Base-by-base conservation (phyloP, 306 rosid genomes). In the Cyclanthera cordifolia region DNA sequence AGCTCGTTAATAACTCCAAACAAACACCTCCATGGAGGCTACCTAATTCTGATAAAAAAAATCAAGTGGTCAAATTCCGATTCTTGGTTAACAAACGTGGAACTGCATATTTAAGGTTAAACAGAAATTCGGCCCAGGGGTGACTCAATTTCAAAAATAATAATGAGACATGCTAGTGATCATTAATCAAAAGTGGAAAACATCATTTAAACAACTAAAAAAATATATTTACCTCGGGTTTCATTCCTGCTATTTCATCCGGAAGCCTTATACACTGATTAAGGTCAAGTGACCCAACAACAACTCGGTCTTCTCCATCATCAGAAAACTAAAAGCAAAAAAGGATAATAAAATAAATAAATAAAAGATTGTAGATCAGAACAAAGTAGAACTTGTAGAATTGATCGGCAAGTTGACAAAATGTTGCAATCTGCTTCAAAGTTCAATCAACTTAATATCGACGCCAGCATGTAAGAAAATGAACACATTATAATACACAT, bases 241-340 rank as follows among this genome's bases (percentile, higher is more conserved):
- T 93, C 72, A 9, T 58, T 78, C 98, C 98, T 5, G 78, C 53
- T 76, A 93, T 80, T 82, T 93, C 98, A 76, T 89, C 98, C 25
- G 98, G 95, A 79, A 93, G 95, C 57, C 86, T 82, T 51, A 86
- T 21, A 68, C 98, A 90, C 72, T 89, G 95, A 61, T 89, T 89
- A 75, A 93, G 85, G 79, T 89, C 95, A 61, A 93, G 95, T 24
- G 86, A 74, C 30, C 86, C 95, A 76, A 93, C 88, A 39, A 93
- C 84, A 4, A 89, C 69, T 72, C 90, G 75, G 12, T 93, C 95
- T 81, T 89, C 86, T 72, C 95, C 95, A 72, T 74, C 70, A 19
- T 68, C 39, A 53, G 88, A 80, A 84, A 79, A 89, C 98, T 93
- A 81, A 48, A 56, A 39, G 58, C 28, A 53, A 54, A 57, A 57